Evolutionary conservation across 73 alveolate species (phyloP), one percentile per base, ranked within the genome.

Genomic region (Paramecium pentaurelia): DNA sequence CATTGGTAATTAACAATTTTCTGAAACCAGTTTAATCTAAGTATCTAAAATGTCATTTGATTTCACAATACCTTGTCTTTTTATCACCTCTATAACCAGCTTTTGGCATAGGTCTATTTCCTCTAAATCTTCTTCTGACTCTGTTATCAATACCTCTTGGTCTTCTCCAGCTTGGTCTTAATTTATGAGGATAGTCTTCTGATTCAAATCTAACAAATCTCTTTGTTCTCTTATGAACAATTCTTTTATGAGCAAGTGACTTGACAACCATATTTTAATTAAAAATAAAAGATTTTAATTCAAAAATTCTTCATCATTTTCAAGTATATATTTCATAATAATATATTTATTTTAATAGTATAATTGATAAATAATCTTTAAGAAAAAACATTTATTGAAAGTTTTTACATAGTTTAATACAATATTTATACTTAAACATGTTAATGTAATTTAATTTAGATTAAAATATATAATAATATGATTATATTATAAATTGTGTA

Each of bases 61-160:
- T 80, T 40, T 80, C 70, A 54, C 36, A 54, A 28, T 44, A 83
- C 94, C 88, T 89, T 58, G 99, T 98, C 96, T 95, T 97, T 93
- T 95, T 97, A 95, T 96, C 97, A 71, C 99, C 93, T 71, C 99
- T 99, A 88, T 95, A 96, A 68, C 99, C 99, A 88, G 98, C 96
- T 95, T 96, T 97, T 71, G 99, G 99, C 95, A 93, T 73, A 77
- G 95, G 97, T 93, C 95, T 93, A 93, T 94, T 93, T 77, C 99
- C 99, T 97, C 98, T 98, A 98, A 95, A 98, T 94, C 98, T 95
- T 92, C 99, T 97, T 95, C 99, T 97, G 96, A 97, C 98, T 83
- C 99, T 95, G 94, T 97, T 94, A 93, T 98, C 99, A 40, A 98
- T 98, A 96, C 99, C 99, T 90, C 97, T 95, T 36, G 99, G 99